phyloP scores from a whole-genome alignment of 345 rosid genomes.

The Sisymbrium irio region DNA sequence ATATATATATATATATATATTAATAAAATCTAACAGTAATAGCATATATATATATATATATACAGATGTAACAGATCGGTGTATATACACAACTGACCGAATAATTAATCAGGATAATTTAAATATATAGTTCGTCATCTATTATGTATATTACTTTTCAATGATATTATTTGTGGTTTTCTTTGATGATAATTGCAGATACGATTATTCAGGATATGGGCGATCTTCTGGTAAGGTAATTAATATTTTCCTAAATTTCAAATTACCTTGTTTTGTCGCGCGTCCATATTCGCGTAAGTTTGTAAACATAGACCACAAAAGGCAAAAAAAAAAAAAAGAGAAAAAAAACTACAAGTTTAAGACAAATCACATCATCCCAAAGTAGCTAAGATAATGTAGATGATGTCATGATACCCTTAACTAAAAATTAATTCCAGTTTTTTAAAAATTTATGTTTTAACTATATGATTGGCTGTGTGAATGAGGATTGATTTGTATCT shows the following conservation, averaged over 20 bases:
- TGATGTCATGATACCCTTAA: neutral
- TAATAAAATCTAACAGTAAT: neutral
- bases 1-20: no score
- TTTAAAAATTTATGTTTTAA: neutral
- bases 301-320: neutral
- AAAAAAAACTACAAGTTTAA: neutral
- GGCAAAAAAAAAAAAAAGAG: neutral
- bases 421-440: neutral
- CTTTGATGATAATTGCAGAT: constrained; percentile 44
- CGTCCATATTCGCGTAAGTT: neutral
- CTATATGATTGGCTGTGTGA: neutral
- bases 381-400: neutral
- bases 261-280: neutral
- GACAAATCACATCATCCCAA: neutral
- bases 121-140: neutral
- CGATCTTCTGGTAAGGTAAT: constrained; percentile 86
- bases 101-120: neutral
- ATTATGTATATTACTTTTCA: neutral
- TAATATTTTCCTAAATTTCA: neutral
- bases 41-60: neutral
- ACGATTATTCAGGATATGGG: constrained; percentile 92
- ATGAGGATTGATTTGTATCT: neutral
- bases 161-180: neutral
- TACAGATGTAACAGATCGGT: no score
- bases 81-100: neutral